These are phyloP conservation scores for Ustilago crameri DNA, from an alignment of 1,284 basidiomycete genomes.

Conservation along the genomic window DNA sequence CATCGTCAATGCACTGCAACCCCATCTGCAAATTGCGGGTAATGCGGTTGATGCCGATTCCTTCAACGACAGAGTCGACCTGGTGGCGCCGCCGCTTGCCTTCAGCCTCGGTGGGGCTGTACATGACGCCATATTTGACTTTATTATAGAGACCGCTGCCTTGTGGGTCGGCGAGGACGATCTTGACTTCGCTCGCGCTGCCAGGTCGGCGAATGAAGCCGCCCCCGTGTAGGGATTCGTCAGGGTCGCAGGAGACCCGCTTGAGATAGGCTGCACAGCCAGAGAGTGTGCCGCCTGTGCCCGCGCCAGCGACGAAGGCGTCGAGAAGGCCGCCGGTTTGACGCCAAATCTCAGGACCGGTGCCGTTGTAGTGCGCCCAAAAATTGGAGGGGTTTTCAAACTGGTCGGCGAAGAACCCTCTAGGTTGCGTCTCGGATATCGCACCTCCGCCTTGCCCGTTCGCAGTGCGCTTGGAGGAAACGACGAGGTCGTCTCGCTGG, in stretches of 20 bases:
- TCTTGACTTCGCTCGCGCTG: constrained; percentile 32
- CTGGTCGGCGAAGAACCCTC: constrained; percentile 83
- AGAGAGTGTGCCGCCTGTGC: constrained; percentile 94
- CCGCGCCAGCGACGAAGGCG: constrained; percentile 94
- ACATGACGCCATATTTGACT: constrained; percentile 82
- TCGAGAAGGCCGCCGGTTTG: constrained; percentile 85
- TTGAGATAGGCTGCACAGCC: constrained; percentile 84
- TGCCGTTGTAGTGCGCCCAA: constrained; percentile 86
- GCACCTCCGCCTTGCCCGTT: constrained; percentile 18
- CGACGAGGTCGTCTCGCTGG: constrained; percentile 51
- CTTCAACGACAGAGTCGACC: constrained; percentile 70
- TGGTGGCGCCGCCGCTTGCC: constrained; percentile 93
- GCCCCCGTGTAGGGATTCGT: constrained; percentile 27
- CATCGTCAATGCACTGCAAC: constrained; percentile 59
- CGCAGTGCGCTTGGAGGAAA: constrained; percentile 29
- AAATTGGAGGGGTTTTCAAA: constrained; percentile 86
- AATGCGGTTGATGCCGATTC: constrained; percentile 75
- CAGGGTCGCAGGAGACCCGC: constrained; percentile 60
- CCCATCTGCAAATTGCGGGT: constrained; percentile 64
- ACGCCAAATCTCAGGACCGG: constrained; percentile 93
- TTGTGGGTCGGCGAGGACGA: constrained; percentile 86
- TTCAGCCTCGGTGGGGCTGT: constrained; percentile 87
- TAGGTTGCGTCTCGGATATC: constrained; percentile 42
- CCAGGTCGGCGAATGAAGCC: constrained; percentile 20
- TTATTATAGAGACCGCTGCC: constrained; percentile 96